Evolutionary conservation across 1,284 basidiomycete species (phyloP), one percentile per base, ranked within the genome.

Genomic region (Papiliotrema fonsecae): DNA sequence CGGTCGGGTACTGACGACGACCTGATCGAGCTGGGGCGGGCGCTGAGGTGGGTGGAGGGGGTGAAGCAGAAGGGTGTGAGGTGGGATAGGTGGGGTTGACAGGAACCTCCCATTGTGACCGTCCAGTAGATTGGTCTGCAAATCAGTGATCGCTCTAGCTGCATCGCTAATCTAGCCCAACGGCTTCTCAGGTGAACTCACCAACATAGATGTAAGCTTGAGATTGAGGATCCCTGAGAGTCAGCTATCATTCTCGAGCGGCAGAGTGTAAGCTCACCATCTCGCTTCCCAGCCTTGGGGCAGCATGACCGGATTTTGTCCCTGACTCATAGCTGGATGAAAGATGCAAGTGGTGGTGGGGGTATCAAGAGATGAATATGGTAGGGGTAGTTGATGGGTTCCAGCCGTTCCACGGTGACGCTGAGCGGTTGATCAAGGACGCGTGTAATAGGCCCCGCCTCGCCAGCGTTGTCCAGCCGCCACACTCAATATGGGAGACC

Each of bases 201-300:
- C 82, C 81, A 60, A 89, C 84, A 77, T 87, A 94, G 64, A 93
- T 79, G 76, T 88, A 88, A 64, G 86, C 81, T 70, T 88, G 85
- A 65, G 87, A 79, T 52, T 78, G 77, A 53, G 79, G 78, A 74
- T 93, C 86, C 90, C 88, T 92, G 67, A 16, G 60, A 49, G 11
- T 27, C 18, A 28, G 42, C 42, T 18, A 24, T 30, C 24, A 18
- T 30, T 13, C 22, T 26, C 18, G 10, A 42, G 7, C 43, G 21
- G 16, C 30, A 31, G 10, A 31, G 30, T 16, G 21, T 11, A 16
- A n/a, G 62, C 79, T 61, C 68, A 88, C 89, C 90, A 93, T 78
- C 92, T 86, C 65, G 87, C 83, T 58, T 80, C 78, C 90, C 90
- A 94, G 45, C 90, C 91, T 55, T 85, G 85, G 54, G 90, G 90